These are phyloP conservation scores for Physocladia obscura DNA, from an alignment of 192 early-diverging fungal species.

Conservation along the genomic window DNA sequence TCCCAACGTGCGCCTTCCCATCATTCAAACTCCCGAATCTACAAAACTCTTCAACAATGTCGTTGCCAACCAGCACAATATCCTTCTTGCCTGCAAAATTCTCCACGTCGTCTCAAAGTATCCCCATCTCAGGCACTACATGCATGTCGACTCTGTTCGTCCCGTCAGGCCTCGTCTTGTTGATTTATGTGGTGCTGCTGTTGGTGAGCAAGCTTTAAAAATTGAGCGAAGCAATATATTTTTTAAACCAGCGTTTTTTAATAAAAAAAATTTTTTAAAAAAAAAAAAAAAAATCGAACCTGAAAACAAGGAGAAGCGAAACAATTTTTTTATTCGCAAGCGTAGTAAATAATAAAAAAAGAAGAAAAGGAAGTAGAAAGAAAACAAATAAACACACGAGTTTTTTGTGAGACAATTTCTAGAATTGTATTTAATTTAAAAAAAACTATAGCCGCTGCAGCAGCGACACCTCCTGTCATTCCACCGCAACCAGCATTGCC, in stretches of 20 bases:
- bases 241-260: no score
- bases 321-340: no score
- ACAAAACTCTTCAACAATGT: slow-evolving; percentile 40
- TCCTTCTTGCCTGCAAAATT: slow-evolving; percentile 78
- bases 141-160: slow-evolving; percentile 34
- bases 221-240: no score
- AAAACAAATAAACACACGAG: no score
- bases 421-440: not conserved
- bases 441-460: not conserved
- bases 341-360: no score
- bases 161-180: not conserved
- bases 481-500: not conserved
- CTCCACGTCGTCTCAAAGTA: slow-evolving; percentile 90
- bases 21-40: not conserved
- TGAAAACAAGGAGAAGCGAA: no score
- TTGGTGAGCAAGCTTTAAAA: not conserved
- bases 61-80: slow-evolving; percentile 78
- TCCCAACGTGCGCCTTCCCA: slow-evolving; percentile 27
- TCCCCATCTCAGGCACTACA: slow-evolving; percentile 67
- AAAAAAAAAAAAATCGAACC: no score
- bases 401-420: not conserved
- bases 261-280: no score
- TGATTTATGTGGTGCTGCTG: slow-evolving; percentile 10
- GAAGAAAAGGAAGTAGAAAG: no score
- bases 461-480: not conserved